These are phyloP conservation scores for Neurospora sublineolata DNA, from an alignment of 495 filamentous ascomycete species.

Conservation along the genomic window DNA sequence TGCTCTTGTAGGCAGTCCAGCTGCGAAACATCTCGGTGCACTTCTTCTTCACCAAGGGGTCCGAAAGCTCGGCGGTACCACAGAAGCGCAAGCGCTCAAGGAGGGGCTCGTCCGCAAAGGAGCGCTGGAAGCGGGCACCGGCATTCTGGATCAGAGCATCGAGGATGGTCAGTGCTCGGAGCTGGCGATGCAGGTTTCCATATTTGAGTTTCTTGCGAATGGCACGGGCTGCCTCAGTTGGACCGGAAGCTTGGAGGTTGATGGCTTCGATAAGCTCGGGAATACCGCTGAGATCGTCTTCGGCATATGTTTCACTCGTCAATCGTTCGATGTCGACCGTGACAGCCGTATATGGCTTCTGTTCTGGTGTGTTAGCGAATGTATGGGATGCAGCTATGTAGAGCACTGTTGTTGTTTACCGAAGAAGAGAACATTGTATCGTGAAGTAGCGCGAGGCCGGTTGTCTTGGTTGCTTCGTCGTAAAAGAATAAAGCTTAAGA, in stretches of 20 bases:
- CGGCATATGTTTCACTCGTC: conserved; percentile 78
- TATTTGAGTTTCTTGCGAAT: conserved; percentile 99
- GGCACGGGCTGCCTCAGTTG: conserved; percentile 81
- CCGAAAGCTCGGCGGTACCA: conserved; percentile 73
- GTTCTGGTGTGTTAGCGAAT: conserved; percentile 32
- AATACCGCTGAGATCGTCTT: conserved; percentile 84
- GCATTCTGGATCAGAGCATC: conserved; percentile 94
- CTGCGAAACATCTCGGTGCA: conserved; percentile 74
- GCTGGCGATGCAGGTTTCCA: conserved; percentile 80
- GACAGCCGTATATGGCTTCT: conserved; percentile 89
- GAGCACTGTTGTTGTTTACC: neutral
- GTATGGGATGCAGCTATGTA: neutral
- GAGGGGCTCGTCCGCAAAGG: conserved; percentile 84
- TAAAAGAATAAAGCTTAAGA: neutral
- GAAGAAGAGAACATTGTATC: neutral
- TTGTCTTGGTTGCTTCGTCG: neutral
- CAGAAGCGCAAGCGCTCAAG: conserved; percentile 86
- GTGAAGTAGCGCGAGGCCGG: neutral
- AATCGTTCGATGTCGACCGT: conserved; percentile 89
- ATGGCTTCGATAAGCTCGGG: conserved; percentile 90
- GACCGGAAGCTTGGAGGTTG: conserved; percentile 76
- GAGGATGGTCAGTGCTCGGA: conserved; percentile 80
- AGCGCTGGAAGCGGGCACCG: conserved; percentile 74
- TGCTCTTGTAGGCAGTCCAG: conserved; percentile 80
- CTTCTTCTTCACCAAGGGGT: conserved; percentile 74